Evolutionary conservation across 140 eudicot species (phyloP), one percentile per base, ranked within the genome.

Genomic region (Bidens hawaiensis): DNA sequence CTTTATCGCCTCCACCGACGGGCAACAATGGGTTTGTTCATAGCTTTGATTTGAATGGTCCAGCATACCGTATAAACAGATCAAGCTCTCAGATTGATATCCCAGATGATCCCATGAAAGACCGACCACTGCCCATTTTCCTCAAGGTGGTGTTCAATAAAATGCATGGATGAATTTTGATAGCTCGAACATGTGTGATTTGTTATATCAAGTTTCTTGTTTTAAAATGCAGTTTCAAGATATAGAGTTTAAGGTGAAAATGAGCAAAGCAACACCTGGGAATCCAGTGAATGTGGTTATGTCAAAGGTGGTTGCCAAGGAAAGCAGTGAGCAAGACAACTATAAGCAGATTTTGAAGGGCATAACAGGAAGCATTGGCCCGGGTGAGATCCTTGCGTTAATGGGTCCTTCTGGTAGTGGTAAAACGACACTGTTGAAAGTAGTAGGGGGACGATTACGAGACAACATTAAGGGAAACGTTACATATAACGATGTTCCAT

Each of bases 351-450:
- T 94, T 67, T 56, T 94, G 75, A 88, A 85, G 57, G 95, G 99
- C 21, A 81, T 94, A 52, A 94, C 97, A 0, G 99, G 99, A 74
- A 94, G 99, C 68, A 65, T 88, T 34, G 86, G 90, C 62, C 99
- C 99, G 3, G 97, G 97, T 51, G 94, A 94, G 76, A 80, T 85
- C n/a, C 83, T 94, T 47, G 99, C 99, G 47, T 75, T 94, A 53
- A 94, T 94, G 99, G 99, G 99, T 64, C 99, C 99, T 73, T 94
- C 99, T 6, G 99, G 99, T 9, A 94, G 99, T 62, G 99, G 99
- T 0, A 94, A 94, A 79, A 94, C 99, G 18, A 94, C 99, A 2
- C 74, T 94, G 59, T 67, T 94, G 58, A 94, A 78, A 78, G 79
- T 94, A 18, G 70, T 94, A 8, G 97, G 97, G 0, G 99, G 97